phyloP scores from a whole-genome alignment of 2,329 filamentous ascomycete species.

The Sordariomycetes sp. region DNA sequence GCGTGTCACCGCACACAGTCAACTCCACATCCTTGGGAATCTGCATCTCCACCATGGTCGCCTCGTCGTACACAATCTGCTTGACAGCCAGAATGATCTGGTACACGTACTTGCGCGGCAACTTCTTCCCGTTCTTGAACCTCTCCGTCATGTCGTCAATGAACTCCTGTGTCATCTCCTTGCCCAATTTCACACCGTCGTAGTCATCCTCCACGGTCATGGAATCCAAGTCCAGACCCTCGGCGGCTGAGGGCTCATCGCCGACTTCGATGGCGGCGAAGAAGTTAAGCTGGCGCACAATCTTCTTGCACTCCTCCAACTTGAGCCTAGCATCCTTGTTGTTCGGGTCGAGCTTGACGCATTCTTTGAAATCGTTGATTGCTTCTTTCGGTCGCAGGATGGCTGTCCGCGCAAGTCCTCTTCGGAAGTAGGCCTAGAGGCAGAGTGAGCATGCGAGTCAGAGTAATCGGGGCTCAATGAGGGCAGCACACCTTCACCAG shows the following conservation, averaged over 20 bases:
- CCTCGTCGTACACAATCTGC: constrained; percentile 82
- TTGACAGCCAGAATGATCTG: constrained; percentile 88
- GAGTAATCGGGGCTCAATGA: background rate
- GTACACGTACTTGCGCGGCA: constrained; percentile 95
- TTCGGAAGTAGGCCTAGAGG: constrained; percentile 78
- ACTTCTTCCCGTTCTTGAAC: constrained; percentile 92
- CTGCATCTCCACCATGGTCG: constrained; percentile 93
- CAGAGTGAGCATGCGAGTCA: background rate
- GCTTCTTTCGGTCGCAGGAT: constrained; percentile 85
- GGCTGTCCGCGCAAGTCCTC: constrained; percentile 84
- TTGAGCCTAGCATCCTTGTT: constrained; percentile 91
- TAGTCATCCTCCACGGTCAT: constrained; percentile 79
- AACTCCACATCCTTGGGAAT: constrained; percentile 69
- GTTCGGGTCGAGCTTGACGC: constrained; percentile 74
- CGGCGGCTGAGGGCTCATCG: constrained; percentile 85
- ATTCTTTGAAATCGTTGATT: constrained; percentile 83
- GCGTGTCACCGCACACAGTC: constrained; percentile 95
- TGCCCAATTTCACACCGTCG: constrained; percentile 69
- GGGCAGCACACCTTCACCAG: constrained; percentile 67
- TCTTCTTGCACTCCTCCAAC: constrained; percentile 86
- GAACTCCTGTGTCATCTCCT: constrained; percentile 91
- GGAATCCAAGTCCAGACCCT: constrained; percentile 78
- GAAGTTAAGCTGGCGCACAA: constrained; percentile 87
- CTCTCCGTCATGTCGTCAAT: constrained; percentile 94
- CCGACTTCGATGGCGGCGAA: constrained; percentile 89